Evolutionary conservation across 306 rosid genomes (phyloP), one percentile per base, ranked within the genome.

Genomic region (Rosa persica): DNA sequence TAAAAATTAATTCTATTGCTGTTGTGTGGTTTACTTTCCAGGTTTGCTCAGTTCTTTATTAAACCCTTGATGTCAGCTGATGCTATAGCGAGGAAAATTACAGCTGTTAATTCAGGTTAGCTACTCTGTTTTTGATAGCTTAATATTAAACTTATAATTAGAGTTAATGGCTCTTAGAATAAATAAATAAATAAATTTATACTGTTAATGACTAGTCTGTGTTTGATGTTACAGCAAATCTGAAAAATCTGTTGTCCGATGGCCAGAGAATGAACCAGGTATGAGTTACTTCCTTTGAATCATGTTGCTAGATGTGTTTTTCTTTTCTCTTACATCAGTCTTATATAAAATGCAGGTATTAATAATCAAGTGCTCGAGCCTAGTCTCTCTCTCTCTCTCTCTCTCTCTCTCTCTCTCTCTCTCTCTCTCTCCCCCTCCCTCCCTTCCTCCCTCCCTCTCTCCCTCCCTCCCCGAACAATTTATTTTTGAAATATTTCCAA

Each of bases 21-120:
- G 30, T 25, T 58, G 52, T 75, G 27, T 83, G 82, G 68, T 79
- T 81, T 83, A 44, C 72, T 67, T 67, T 76, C 64, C 85, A 95
- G 99, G 84, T 95, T 95, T 85, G 86, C 98, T 61, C 98, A 93
- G 89, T 95, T 93, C 89, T 95, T 95, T 83, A 86, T 91, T 74
- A 93, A 89, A 66, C 99, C 99, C 19, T 77, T 95, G 85, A 95
- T 95, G 96, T 89, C 92, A 25, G 89, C 99, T 83, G 98, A 95
- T 85, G 99, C 98, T 78, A 95, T 98, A 78, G 89, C 17, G 73
- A 91, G 99, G 89, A 96, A 95, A 81, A 95, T 95, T 67, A 95
- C 91, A 89, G 98, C 99, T 73, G 98, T 95, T 84, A 94, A 95
- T 89, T 93, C 99, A 86, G 99, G 99, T 92, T 73, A 76, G 88